Base-by-base conservation (phyloP, 1,139 yeast species). In the Nakaseomyces uthaithaninus region DNA sequence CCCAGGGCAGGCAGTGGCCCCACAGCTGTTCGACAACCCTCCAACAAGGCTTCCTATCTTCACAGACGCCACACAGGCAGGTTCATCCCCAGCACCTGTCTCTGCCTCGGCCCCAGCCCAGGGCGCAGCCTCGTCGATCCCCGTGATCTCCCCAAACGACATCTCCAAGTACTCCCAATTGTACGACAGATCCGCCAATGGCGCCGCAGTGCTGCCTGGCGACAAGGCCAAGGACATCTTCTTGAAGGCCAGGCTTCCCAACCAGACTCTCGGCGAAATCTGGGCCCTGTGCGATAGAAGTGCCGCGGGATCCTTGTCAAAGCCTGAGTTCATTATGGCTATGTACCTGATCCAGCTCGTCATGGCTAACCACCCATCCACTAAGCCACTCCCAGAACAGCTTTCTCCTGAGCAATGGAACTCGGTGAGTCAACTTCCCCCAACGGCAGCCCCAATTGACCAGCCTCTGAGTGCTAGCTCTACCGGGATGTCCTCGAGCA, bases 261-360 rank as follows among this genome's bases (percentile, higher is more conserved):
- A 80, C 27, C 73, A 75, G 20, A 73, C 79, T 1, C 68, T 91
- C 51, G 94, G 94, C 41, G 84, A 81, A 55, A 80, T 91, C 43
- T 91, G 98, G 98, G 73, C 74, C 43, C 69, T 91, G 47, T 91
- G 84, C 24, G 98, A 93, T 59, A 74, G 77, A 45, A 74, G 75
- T 42, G 79, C 78, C 50, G 62, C 74, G 2, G 98, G 98, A 5
- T 69, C 73, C 41, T 73, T 91, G 53, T 72, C 74, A 45, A 74
- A 77, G 54, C 71, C 78, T 17, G 89, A 85, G 52, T 91, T 93
- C 55, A 75, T 85, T 27, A 74, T 91, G 52, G 97, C 98, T 7
- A 91, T 93, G 98, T 94, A 85, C 63, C 71, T 93, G 57, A 85
- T 93, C 47, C 96, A 89, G 60, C 80, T 87, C 41, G 66, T 80